These are phyloP conservation scores for Aspergillus neoniger DNA, from an alignment of 2,329 filamentous ascomycete species.

Conservation along the genomic window DNA sequence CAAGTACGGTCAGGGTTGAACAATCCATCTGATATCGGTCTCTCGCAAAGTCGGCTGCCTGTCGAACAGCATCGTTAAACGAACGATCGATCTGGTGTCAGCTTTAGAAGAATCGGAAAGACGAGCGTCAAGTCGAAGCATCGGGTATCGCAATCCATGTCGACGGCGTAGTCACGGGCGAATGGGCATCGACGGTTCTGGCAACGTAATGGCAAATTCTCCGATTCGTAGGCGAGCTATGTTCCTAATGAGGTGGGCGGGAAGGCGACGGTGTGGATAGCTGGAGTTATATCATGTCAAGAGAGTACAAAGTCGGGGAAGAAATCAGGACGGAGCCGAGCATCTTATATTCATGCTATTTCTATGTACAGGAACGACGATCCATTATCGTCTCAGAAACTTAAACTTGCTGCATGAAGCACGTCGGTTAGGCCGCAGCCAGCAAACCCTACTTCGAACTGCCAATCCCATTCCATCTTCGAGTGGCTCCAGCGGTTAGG, in stretches of 20 bases:
- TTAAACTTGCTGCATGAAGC: constrained; percentile 1
- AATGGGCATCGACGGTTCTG: not conserved
- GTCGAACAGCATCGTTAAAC: not conserved
- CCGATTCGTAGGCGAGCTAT: constrained; percentile 6
- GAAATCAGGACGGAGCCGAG: not conserved
- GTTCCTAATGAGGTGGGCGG: not conserved
- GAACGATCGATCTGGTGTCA: too few relatives aligned
- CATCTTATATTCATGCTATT: constrained; percentile 4
- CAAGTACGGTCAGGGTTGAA: too few relatives aligned
- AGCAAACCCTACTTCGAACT: constrained; percentile 7
- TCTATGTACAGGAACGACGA: constrained; percentile 10
- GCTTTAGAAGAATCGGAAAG: not conserved
- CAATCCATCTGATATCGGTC: not conserved
- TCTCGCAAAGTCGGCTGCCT: not conserved
- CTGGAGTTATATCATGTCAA: not conserved
- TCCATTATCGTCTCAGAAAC: constrained; percentile 2
- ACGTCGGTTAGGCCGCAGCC: constrained; percentile 11
- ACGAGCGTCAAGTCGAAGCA: not conserved
- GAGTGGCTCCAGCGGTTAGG: constrained; percentile 8
- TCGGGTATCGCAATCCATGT: not conserved
- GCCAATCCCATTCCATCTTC: constrained; percentile 6
- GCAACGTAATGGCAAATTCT: not conserved
- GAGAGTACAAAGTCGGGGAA: not conserved
- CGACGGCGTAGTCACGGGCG: not conserved
- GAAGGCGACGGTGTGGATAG: not conserved